Percentiles rank a stretch among this genome's conserved stretches.
phyloP scores from a whole-genome alignment of 768 basidiomycete genomes.

The Lactarius hatsudake region DNA sequence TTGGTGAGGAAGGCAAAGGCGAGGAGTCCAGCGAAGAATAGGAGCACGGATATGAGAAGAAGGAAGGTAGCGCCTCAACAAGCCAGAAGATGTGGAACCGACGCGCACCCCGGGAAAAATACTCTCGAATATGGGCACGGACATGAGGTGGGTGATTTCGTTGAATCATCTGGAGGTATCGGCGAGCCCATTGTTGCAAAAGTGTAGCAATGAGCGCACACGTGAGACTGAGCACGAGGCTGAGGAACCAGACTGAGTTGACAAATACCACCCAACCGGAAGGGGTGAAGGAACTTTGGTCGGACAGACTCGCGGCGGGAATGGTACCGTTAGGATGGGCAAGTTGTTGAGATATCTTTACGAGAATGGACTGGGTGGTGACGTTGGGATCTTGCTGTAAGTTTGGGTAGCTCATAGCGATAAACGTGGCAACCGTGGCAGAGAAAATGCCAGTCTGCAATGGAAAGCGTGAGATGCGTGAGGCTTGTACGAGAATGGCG shows the following conservation, averaged over 20 bases:
- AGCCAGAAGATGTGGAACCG: constrained; percentile 40
- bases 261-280: background rate
- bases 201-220: constrained; percentile 1
- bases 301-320: no score
- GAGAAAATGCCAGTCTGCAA: background rate
- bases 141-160: background rate
- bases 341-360: background rate
- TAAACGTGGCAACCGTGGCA: background rate
- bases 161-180: background rate
- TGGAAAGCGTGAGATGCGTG: background rate
- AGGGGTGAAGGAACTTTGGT: background rate
- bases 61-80: constrained; percentile 36
- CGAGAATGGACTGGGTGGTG: background rate
- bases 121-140: constrained; percentile 2
- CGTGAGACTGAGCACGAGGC: background rate
- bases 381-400: background rate
- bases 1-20: constrained; percentile 7
- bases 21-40: constrained; percentile 4
- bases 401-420: background rate
- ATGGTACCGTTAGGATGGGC: background rate
- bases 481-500: background rate
- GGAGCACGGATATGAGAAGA: background rate
- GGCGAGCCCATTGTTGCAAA: constrained; percentile 3
- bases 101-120: constrained; percentile 41
- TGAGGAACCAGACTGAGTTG: constrained; percentile 4